These are phyloP conservation scores for Ceratocystis lukuohia DNA, from an alignment of 2,329 filamentous ascomycete species.

Conservation along the genomic window DNA sequence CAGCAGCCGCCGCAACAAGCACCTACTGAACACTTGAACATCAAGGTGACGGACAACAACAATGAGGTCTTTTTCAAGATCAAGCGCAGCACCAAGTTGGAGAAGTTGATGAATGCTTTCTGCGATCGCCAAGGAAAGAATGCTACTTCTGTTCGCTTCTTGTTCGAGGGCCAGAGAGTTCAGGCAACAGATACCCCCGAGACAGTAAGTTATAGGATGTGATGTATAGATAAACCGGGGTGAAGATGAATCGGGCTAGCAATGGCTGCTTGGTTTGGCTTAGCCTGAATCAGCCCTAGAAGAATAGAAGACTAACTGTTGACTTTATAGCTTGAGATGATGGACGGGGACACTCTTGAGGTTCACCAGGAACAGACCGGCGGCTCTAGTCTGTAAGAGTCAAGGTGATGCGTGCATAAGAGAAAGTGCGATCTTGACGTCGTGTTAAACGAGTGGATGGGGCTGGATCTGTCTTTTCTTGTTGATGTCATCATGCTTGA, in stretches of 20 bases:
- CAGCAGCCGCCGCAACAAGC: constrained; percentile 23
- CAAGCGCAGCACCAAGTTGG: constrained; percentile 87
- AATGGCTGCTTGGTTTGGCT: too few species aligned
- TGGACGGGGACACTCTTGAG: constrained; percentile 87
- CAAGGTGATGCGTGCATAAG: not conserved
- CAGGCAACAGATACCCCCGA: constrained; percentile 83
- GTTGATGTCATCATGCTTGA: not conserved
- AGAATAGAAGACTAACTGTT: not conserved
- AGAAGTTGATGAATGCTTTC: constrained; percentile 97
- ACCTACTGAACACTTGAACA: constrained; percentile 75
- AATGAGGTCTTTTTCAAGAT: constrained; percentile 99
- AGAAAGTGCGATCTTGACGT: not conserved
- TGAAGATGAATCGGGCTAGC: too few species aligned
- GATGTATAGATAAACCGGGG: too few species aligned
- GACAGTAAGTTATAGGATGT: constrained; percentile 48
- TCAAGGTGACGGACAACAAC: constrained; percentile 98
- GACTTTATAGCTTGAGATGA: constrained; percentile 70
- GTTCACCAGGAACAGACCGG: constrained; percentile 98
- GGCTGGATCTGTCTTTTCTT: not conserved
- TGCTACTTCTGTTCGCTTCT: constrained; percentile 70
- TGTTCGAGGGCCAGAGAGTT: constrained; percentile 92
- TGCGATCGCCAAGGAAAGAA: constrained; percentile 93
- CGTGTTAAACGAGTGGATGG: not conserved
- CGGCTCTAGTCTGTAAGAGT: constrained; percentile 32
- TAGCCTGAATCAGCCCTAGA: too few species aligned